Evolutionary conservation across 345 rosid species (phyloP), one percentile per base, ranked within the genome.

Genomic region (Toxicodendron radicans): DNA sequence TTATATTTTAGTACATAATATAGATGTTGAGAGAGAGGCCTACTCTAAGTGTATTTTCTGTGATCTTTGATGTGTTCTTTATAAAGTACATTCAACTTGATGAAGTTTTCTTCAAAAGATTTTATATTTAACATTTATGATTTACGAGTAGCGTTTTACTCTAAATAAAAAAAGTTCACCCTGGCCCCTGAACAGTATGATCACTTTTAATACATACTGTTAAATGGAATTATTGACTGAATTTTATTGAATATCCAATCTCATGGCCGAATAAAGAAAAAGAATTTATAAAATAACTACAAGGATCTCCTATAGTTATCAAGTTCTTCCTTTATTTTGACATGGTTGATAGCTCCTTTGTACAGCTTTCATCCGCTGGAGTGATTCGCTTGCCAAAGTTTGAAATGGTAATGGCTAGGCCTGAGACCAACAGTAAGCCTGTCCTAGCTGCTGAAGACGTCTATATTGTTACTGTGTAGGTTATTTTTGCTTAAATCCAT

Each of bases 291-390:
- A 66, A 65, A 56, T 62, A 58, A 61, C 41, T 18, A 1, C 71
- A 10, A 24, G 48, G 52, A 33, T 56, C 56, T 46, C 58, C 24
- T 30, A 21, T 16, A 59, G 43, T 27, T 27, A 27, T 77, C 38
- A 74, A 24, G 33, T 70, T 73, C 57, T 64, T 67, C 51, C 10
- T 27, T 14, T 78, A 17, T 16, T 71, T 80, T 82, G 62, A 76
- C 27, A n/a, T 41, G 62, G 38, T 74, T 83, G 21, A 60, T 79
- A 65, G 73, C 80, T 76, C 66, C 82, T 80, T 77, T 75, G 16
- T 81, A 69, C 89, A 96, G 99, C 89, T 96, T 78, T 96, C 99
- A 56, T 87, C 97, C 9, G 98, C 90, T 5, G 99, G 99, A 68
- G 84, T 90, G 66, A 84, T 93, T 76, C 90, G 95, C 59, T 75